phyloP scores from a whole-genome alignment of 1,284 basidiomycete species.

The Austroboletus novae-zelandiae region DNA sequence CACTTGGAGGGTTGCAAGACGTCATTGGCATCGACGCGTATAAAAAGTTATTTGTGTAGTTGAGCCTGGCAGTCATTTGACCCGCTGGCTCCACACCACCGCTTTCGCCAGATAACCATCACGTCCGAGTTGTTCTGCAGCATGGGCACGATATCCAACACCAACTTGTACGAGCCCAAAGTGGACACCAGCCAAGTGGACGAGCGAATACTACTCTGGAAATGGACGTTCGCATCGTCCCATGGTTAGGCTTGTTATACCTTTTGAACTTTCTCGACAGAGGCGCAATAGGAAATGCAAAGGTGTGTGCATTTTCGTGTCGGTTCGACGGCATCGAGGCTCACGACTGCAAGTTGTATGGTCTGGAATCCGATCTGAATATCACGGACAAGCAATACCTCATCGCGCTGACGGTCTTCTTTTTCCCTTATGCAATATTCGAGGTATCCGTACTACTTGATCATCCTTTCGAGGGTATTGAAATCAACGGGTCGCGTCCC shows the following conservation, averaged over 20 bases:
- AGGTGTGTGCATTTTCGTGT: slow-evolving; percentile 35
- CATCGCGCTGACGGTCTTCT: slow-evolving; percentile 55
- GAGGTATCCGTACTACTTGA: slow-evolving; percentile 36
- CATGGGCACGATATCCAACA: not conserved
- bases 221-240: slow-evolving; percentile 52
- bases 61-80: not conserved
- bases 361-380: slow-evolving; percentile 44
- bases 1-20: slow-evolving; percentile 49
- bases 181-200: slow-evolving; percentile 42
- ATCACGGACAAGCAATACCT: slow-evolving; percentile 53
- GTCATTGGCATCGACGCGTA: slow-evolving; percentile 65
- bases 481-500: not conserved
- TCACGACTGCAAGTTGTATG: slow-evolving; percentile 39
- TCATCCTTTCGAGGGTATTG: no score
- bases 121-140: no score
- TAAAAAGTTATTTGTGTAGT: slow-evolving; percentile 56
- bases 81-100: no score
- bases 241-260: slow-evolving; percentile 60
- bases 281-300: slow-evolving; percentile 66
- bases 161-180: slow-evolving; percentile 34
- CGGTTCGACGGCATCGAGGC: not conserved
- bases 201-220: slow-evolving; percentile 47
- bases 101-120: no score
- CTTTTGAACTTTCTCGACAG: slow-evolving; percentile 62
- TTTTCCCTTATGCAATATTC: slow-evolving; percentile 54